Evolutionary conservation across 164 flowering plant species (phyloP).

Genomic region (Vitis rupestris): DNA sequence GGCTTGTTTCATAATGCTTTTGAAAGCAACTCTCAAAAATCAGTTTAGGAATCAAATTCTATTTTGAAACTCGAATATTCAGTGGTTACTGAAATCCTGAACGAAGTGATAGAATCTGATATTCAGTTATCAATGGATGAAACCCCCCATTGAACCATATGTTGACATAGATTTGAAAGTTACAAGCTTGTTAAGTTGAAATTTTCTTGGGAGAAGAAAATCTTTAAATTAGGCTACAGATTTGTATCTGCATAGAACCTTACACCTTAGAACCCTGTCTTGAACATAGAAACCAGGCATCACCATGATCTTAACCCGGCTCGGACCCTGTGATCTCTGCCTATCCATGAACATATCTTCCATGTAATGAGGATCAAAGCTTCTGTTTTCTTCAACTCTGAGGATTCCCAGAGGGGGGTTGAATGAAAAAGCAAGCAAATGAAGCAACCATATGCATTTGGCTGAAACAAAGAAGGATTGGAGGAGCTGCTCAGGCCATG

Average conservation of each 20-base stretch:
- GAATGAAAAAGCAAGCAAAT: conserved; percentile 90
- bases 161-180: not conserved
- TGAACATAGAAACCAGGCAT: conserved; percentile 96
- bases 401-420: conserved; percentile 61
- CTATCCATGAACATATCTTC: conserved; percentile 64
- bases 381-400: conserved; percentile 78
- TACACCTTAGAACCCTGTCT: conserved; percentile 72
- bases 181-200: conserved; percentile 9
- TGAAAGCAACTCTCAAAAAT: too few relatives aligned
- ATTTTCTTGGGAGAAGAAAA: not conserved
- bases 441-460: conserved; percentile 92
- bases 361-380: conserved; percentile 74
- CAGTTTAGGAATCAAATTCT: too few relatives aligned
- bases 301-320: conserved; percentile 79
- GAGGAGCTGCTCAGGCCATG: conserved; percentile 91
- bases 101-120: too few relatives aligned
- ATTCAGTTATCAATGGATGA: too few relatives aligned
- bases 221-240: conserved; percentile 18
- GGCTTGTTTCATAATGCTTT: too few relatives aligned
- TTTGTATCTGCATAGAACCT: conserved; percentile 83
- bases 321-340: conserved; percentile 48
- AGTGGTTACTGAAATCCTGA: too few relatives aligned
- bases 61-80: too few relatives aligned
- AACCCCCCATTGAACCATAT: not conserved
- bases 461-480: conserved; percentile 90